Evolutionary conservation across 768 basidiomycete genomes (phyloP).

Genomic region (Lactarius sanguifluus): DNA sequence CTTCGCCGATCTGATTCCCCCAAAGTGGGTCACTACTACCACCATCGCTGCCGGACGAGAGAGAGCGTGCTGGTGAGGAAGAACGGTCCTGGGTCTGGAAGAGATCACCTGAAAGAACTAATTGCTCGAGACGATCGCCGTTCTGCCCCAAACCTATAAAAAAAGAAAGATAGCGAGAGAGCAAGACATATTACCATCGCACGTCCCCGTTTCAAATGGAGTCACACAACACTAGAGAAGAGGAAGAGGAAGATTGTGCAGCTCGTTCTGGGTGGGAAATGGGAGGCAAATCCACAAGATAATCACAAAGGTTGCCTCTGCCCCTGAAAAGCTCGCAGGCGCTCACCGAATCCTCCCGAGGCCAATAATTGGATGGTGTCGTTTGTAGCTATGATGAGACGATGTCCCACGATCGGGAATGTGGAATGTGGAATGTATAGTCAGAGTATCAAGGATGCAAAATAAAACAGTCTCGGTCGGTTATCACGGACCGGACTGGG

Average conservation of each 20-base stretch:
- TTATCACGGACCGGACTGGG: slow-evolving; percentile 7
- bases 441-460: too few relatives aligned
- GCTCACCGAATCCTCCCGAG: not conserved
- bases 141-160: slow-evolving; percentile 23
- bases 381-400: not conserved
- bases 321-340: not conserved
- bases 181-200: slow-evolving; percentile 13
- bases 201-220: not conserved
- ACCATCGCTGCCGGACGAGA: slow-evolving; percentile 46
- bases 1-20: slow-evolving; percentile 32
- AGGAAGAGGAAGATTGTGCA: not conserved
- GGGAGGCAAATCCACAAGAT: not conserved
- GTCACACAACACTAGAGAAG: not conserved
- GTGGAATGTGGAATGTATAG: too few relatives aligned
- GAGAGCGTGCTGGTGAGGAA: slow-evolving; percentile 66
- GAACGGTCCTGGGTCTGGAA: slow-evolving; percentile 56
- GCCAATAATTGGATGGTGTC: not conserved
- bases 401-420: too few relatives aligned
- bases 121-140: slow-evolving; percentile 50
- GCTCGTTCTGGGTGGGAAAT: not conserved
- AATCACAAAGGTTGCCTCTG: not conserved
- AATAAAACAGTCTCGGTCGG: too few relatives aligned
- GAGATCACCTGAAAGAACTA: slow-evolving; percentile 75
- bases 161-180: not conserved
- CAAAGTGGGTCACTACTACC: slow-evolving; percentile 55